Percentiles rank a stretch among this genome's conserved stretches.
phyloP scores from a whole-genome alignment of 768 basidiomycete genomes.

The Phaffia australis region DNA sequence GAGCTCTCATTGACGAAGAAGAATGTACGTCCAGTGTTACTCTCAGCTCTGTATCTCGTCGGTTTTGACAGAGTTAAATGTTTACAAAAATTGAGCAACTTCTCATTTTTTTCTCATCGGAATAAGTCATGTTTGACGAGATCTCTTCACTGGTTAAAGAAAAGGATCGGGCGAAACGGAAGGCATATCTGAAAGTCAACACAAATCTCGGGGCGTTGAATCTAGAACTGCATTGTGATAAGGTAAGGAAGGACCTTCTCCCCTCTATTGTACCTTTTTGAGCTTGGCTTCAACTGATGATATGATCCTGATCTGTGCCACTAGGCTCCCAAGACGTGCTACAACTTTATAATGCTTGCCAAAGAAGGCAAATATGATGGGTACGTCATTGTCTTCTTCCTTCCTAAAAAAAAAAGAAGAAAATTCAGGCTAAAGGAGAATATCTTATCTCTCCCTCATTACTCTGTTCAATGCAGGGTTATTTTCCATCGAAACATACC shows the following conservation, averaged over 20 bases:
- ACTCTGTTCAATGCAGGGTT: slow-evolving; percentile 5
- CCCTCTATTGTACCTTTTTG: neutral
- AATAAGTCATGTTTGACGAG: slow-evolving; percentile 93
- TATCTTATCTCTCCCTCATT: neutral
- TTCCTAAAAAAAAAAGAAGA: neutral
- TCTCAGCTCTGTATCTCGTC: neutral
- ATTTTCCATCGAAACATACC: slow-evolving; percentile 26
- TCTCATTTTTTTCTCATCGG: neutral
- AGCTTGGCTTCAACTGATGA: slow-evolving; percentile 2
- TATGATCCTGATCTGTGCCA: neutral
- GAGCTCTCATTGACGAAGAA: slow-evolving; percentile 96
- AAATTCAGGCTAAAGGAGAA: too few species aligned
- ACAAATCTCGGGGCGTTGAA: slow-evolving; percentile 72
- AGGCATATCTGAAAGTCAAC: slow-evolving; percentile 90
- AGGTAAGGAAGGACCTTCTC: slow-evolving; percentile 43
- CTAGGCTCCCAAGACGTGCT: slow-evolving; percentile 94
- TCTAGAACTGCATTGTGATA: slow-evolving; percentile 68
- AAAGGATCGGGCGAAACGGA: slow-evolving; percentile 78
- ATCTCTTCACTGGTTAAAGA: slow-evolving; percentile 74
- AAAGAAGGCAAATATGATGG: slow-evolving; percentile 80
- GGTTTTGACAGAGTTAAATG: neutral
- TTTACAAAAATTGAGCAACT: too few species aligned
- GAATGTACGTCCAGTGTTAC: slow-evolving; percentile 43
- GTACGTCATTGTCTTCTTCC: slow-evolving; percentile 40
- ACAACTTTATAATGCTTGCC: slow-evolving; percentile 94